Conservation (phyloP, 2,329 filamentous ascomycete genomes). For the Alternaria gaisen region DNA sequence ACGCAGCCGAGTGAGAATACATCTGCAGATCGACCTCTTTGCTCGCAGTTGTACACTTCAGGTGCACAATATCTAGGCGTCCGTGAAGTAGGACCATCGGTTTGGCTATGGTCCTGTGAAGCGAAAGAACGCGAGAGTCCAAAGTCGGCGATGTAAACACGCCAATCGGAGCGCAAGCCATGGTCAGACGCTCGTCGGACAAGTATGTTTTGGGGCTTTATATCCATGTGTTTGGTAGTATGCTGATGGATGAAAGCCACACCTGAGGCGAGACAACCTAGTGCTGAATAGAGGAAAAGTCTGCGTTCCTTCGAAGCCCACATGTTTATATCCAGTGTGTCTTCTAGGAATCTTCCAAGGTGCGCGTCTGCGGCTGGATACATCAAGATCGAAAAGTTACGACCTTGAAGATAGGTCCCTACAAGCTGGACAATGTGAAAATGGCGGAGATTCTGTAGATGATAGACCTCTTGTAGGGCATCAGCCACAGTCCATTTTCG, state of each 20-base stretch:
- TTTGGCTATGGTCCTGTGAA: conserved; percentile 23
- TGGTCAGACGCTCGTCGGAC: too few species aligned
- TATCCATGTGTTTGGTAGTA: conserved; percentile 30
- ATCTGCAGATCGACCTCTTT: conserved; percentile 26
- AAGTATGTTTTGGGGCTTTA: conserved; percentile 34
- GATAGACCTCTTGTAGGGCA: conserved; percentile 23
- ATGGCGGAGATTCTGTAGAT: conserved; percentile 27
- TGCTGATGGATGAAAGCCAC: conserved; percentile 14
- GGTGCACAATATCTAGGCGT: neutral
- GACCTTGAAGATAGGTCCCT: conserved; percentile 22
- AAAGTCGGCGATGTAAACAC: conserved; percentile 34
- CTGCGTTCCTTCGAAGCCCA: neutral
- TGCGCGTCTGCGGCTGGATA: conserved; percentile 29
- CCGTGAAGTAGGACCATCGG: conserved; percentile 22
- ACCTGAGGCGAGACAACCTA: neutral
- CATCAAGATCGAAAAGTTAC: conserved; percentile 25
- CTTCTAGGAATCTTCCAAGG: conserved; percentile 23
- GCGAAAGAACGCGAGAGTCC: conserved; percentile 28
- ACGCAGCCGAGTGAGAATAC: conserved; percentile 32
- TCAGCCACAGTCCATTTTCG: conserved; percentile 8
- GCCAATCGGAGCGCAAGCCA: too few species aligned
- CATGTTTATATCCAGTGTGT: neutral
- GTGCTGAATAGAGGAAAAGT: neutral
- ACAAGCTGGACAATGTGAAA: conserved; percentile 31
- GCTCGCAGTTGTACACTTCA: conserved; percentile 21